Evolutionary conservation across 441 rosid species (phyloP), one percentile per base, ranked within the genome.

Genomic region (Lagerstroemia fauriei): DNA sequence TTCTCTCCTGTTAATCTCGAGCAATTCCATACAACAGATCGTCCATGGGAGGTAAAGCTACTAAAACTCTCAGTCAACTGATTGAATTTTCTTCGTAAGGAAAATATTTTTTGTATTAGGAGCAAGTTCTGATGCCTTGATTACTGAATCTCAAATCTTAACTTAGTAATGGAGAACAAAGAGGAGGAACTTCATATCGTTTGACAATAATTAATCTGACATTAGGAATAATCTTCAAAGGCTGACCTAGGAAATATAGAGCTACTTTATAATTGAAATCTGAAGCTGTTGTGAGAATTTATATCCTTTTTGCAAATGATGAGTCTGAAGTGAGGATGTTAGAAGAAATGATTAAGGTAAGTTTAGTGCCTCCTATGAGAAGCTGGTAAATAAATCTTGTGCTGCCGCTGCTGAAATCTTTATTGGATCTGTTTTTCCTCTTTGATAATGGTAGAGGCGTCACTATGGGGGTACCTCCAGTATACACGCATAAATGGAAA

Each of bases 11-110:
- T 85, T 83, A 97, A 92, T 81, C 85, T 93, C 47, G 97, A 92
- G 73, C 95, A 91, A 81, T 97, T 95, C 89, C 99, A 97, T 85
- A 88, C 85, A 59, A 89, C 97, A 81, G 99, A 97, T 89, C 91
- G 88, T 79, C 91, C 95, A 47, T 95, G 99, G 99, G 99, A 97
- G 98, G 99, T 94, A 89, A 66, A 82, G 16, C 84, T 71, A 53
- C 31, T 38, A 2, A 11, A 51, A 63, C 72, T 84, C 74, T 50
- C 66, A 46, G 47, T 47, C 48, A 4, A 72, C 50, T 41, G 50
- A 27, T 72, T 41, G 50, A 38, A 41, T 22, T n/a, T 61, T 8
- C 13, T 24, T 61, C 11, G 9, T 1, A 7, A n/a, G 29, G 4
- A 27, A 2, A 12, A 0, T 4, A 16, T 27, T 65, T n/a, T 65